A percentile compares a stretch with the other conserved stretches of the same genome.
These are phyloP conservation scores for Leccinum boreale DNA, from an alignment of 768 basidiomycete species.

Conservation along the genomic window DNA sequence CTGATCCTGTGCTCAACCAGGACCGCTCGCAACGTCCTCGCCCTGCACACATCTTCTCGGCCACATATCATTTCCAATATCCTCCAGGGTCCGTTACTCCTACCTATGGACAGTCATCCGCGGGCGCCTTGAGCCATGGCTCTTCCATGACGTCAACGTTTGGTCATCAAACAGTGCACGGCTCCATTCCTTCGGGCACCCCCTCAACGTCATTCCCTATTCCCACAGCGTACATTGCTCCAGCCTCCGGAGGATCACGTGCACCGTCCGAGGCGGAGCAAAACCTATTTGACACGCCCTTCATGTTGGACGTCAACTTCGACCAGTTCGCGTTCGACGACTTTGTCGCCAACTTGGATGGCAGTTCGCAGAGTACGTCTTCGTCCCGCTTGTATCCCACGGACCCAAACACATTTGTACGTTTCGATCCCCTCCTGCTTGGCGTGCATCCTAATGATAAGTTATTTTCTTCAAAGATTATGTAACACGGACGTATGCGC, in stretches of 20 bases:
- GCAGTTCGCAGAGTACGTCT: slow-evolving; percentile 15
- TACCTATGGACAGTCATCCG: slow-evolving; percentile 7
- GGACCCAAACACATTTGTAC: slow-evolving; percentile 35
- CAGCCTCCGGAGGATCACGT: neutral
- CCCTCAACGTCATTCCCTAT: slow-evolving; percentile 8
- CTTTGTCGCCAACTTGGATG: slow-evolving; percentile 18
- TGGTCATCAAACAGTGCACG: slow-evolving; percentile 1
- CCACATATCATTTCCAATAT: slow-evolving; percentile 56
- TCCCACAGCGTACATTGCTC: neutral
- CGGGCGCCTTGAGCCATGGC: slow-evolving; percentile 9
- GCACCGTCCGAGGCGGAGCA: slow-evolving; percentile 12
- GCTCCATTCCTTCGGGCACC: neutral
- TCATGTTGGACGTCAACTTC: slow-evolving; percentile 29
- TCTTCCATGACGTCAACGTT: slow-evolving; percentile 18
- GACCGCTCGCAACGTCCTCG: slow-evolving; percentile 21
- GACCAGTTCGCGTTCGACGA: slow-evolving; percentile 28
- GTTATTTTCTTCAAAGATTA: slow-evolving; percentile 14
- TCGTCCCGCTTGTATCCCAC: slow-evolving; percentile 29
- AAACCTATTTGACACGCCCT: slow-evolving; percentile 28
- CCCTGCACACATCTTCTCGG: slow-evolving; percentile 46
- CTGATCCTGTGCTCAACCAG: slow-evolving; percentile 22
- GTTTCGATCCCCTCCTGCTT: slow-evolving; percentile 9
- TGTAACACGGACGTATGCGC: slow-evolving; percentile 12
- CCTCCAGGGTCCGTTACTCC: slow-evolving; percentile 13
- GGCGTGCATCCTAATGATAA: slow-evolving; percentile 8